Conservation (phyloP, 768 basidiomycete species). For the Phaffia australis region DNA sequence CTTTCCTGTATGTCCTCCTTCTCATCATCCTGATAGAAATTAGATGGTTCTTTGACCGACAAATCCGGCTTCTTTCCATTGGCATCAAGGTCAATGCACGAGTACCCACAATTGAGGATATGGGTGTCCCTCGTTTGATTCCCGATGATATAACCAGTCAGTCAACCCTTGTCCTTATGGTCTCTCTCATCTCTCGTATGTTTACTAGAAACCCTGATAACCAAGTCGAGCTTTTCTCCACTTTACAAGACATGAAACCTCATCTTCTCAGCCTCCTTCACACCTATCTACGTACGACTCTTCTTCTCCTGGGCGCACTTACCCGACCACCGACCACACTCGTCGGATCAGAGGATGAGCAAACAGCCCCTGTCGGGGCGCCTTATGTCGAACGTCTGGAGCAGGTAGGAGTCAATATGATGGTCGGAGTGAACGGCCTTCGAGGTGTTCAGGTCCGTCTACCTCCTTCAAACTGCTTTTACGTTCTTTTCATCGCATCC, state of each 20-base stretch:
- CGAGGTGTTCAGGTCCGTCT: slow-evolving; percentile 66
- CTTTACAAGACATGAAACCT: slow-evolving; percentile 12
- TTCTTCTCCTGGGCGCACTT: slow-evolving; percentile 54
- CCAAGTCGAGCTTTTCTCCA: background rate
- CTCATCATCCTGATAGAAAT: background rate
- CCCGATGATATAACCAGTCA: slow-evolving; percentile 58
- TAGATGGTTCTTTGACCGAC: background rate
- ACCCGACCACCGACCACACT: slow-evolving; percentile 50
- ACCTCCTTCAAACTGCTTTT: background rate
- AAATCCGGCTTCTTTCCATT: slow-evolving; percentile 11
- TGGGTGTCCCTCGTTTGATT: slow-evolving; percentile 70
- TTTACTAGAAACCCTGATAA: too few relatives aligned
- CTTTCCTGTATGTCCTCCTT: slow-evolving; percentile 60
- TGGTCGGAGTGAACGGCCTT: slow-evolving; percentile 80
- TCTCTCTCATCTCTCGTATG: slow-evolving; percentile 2
- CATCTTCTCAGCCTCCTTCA: slow-evolving; percentile 46
- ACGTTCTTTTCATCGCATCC: too few relatives aligned
- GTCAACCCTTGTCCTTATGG: slow-evolving; percentile 25
- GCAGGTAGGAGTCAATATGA: slow-evolving; percentile 69
- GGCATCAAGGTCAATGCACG: slow-evolving; percentile 64
- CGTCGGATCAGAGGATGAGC: slow-evolving; percentile 45
- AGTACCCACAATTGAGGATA: slow-evolving; percentile 67
- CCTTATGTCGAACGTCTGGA: slow-evolving; percentile 57
- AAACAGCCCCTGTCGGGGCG: slow-evolving; percentile 21
- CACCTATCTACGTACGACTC: slow-evolving; percentile 50